Evolutionary conservation across 176 grass and related monocot species (phyloP).

Genomic region (Calamus simplicifolius): DNA sequence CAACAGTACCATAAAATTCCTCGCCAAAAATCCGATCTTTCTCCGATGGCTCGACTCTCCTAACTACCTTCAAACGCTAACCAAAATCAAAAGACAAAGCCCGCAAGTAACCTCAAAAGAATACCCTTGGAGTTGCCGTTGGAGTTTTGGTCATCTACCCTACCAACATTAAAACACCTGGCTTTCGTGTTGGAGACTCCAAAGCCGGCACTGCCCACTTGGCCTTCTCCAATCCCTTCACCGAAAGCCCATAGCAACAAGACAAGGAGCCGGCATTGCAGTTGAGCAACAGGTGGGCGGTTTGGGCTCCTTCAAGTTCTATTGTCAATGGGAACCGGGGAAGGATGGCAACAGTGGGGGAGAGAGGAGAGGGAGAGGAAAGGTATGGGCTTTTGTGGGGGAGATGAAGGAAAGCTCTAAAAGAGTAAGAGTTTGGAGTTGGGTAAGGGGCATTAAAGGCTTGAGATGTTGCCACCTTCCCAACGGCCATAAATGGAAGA

Average conservation of each 20-base stretch:
- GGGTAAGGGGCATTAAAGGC: constrained; percentile 40
- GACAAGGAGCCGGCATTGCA: constrained; percentile 5
- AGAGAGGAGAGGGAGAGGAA: not conserved
- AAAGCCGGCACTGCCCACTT: constrained; percentile 7
- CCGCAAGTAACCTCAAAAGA: too few species aligned
- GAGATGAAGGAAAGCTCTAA: not conserved
- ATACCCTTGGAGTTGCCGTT: not conserved
- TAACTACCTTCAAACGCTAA: too few species aligned
- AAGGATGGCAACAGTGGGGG: not conserved
- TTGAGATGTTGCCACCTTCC: constrained; percentile 27
- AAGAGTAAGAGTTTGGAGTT: constrained; percentile 7
- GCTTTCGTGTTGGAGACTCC: too few species aligned
- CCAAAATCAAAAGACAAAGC: too few species aligned
- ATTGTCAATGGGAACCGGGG: not conserved
- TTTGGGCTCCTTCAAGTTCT: too few species aligned
- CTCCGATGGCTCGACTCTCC: too few species aligned
- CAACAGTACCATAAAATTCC: too few species aligned
- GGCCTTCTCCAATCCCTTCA: constrained; percentile 23
- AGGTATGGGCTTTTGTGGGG: constrained; percentile 1
- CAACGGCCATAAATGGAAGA: constrained; percentile 40
- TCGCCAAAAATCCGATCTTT: too few species aligned
- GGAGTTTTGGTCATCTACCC: constrained; percentile 41
- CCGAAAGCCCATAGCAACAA: not conserved
- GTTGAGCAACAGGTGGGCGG: not conserved
- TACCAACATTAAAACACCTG: constrained; percentile 19